phyloP scores from a whole-genome alignment of 768 basidiomycete species.

The Hericium alpestre region DNA sequence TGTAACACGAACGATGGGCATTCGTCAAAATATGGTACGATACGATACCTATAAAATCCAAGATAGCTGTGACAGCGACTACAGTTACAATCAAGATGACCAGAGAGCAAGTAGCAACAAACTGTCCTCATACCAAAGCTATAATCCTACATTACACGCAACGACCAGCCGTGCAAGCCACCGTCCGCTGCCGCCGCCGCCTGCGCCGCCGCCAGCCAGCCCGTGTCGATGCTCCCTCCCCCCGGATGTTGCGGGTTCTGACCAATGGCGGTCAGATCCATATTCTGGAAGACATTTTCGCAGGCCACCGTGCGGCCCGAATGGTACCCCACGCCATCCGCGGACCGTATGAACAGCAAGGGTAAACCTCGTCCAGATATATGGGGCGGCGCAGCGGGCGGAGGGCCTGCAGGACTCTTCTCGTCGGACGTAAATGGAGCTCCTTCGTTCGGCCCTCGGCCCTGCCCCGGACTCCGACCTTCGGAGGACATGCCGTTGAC shows the following conservation, averaged over 20 bases:
- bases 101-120: not conserved
- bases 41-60: not conserved
- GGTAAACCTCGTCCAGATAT: constrained; percentile 65
- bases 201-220: constrained; percentile 69
- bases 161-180: constrained; percentile 66
- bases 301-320: constrained; percentile 77
- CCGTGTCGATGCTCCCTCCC: constrained; percentile 40
- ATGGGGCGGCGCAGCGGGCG: constrained; percentile 26
- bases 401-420: constrained; percentile 5
- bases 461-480: constrained; percentile 17
- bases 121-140: not conserved
- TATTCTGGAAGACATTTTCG: constrained; percentile 65
- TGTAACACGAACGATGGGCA: not conserved
- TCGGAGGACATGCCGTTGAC: not conserved
- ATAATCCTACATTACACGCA: constrained; percentile 55
- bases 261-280: constrained; percentile 48
- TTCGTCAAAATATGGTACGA: not conserved
- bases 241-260: constrained; percentile 32
- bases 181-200: constrained; percentile 56
- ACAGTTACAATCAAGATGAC: not conserved
- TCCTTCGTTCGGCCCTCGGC: constrained; percentile 9
- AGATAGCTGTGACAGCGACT: not conserved
- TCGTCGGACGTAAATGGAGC: constrained; percentile 5
- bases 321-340: constrained; percentile 83
- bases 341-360: constrained; percentile 68